Evolutionary conservation across 345 rosid genomes (phyloP), one percentile per base, ranked within the genome.

Genomic region (Eutrema japonicum): DNA sequence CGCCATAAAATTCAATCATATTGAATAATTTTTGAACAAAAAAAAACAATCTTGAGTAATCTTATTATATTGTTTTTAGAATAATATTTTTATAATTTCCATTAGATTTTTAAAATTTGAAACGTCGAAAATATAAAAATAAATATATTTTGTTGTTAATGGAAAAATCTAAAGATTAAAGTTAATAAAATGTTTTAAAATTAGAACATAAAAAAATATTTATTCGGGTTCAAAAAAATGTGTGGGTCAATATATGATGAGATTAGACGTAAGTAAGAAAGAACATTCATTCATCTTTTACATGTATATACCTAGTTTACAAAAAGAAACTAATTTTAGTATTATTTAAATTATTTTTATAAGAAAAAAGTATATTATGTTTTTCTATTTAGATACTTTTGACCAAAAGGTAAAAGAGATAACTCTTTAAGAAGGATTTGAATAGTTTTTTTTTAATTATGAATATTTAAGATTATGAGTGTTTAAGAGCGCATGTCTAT

Each of bases 401-500:
- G 26, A 14, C 60, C 40, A 54, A 32, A 54, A 10, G 16, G 11
- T 13, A 8, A 54, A 32, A 54, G 59, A 30, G 9, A 52, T 11
- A 52, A 4, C 12, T 52, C 29, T 11, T 8, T 11, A 33, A 43
- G 27, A 37, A 49, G 18, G 12, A 52, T 45, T 33, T 72, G 9
- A 62, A 16, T 61, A 52, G 14, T 50, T 10, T 48, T 48, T 2
- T 51, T 52, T 12, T 52, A 47, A 66, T n/a, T 42, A 29, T 30
- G 41, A 54, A 13, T 53, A 30, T 57, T 56, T 3, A 58, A 70
- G 14, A 70, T 47, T 46, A 59, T 2, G 48, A 12, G 50, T 61
- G 26, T 27, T 47, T 5, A 10, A 29, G 8, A 66, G 82, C 78
- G 79, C 79, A 81, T 84, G 22, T 18, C 22, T 18, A 18, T 18